These are phyloP conservation scores for Proliferodiscus dingleyae DNA, from an alignment of 2,329 filamentous ascomycete species.

Conservation along the genomic window DNA sequence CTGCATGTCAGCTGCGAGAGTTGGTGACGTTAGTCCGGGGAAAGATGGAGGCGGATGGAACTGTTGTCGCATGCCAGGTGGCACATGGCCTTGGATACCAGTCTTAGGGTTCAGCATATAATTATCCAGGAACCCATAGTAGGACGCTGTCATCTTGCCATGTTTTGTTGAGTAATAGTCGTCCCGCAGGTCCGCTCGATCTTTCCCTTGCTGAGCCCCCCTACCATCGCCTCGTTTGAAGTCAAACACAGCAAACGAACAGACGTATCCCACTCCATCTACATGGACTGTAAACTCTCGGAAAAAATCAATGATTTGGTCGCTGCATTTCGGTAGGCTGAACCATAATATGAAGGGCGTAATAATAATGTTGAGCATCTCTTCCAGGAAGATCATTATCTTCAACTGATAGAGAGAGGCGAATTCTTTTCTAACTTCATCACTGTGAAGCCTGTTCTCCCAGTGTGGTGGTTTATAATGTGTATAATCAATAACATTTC, in stretches of 20 bases:
- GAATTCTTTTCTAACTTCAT: slow-evolving; percentile 89
- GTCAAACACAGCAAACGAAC: slow-evolving; percentile 95
- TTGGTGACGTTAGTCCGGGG: slow-evolving; percentile 63
- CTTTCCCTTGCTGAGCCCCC: slow-evolving; percentile 36
- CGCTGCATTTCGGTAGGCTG: slow-evolving; percentile 80
- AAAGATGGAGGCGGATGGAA: slow-evolving; percentile 75
- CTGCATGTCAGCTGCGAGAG: slow-evolving; percentile 51
- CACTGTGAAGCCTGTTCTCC: slow-evolving; percentile 85
- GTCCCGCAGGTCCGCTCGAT: slow-evolving; percentile 59
- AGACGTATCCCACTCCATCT: slow-evolving; percentile 91
- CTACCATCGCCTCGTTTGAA: slow-evolving; percentile 77
- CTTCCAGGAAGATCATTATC: slow-evolving; percentile 84
- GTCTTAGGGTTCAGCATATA: slow-evolving; percentile 74
- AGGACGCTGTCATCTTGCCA: slow-evolving; percentile 96
- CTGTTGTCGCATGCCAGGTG: slow-evolving; percentile 48
- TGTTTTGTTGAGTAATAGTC: slow-evolving; percentile 96
- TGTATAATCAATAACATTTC: slow-evolving; percentile 86
- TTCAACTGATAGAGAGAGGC: slow-evolving; percentile 88
- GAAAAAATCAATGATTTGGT: slow-evolving; percentile 96
- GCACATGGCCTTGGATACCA: slow-evolving; percentile 57
- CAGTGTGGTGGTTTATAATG: slow-evolving; percentile 89
- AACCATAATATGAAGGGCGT: slow-evolving; percentile 86
- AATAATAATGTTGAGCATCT: slow-evolving; percentile 86
- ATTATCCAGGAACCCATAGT: slow-evolving; percentile 91
- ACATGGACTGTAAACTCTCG: slow-evolving; percentile 96